Evolutionary conservation across 768 basidiomycete genomes (phyloP), one percentile per base, ranked within the genome.

Genomic region (Trichaptum fuscoviolaceum): DNA sequence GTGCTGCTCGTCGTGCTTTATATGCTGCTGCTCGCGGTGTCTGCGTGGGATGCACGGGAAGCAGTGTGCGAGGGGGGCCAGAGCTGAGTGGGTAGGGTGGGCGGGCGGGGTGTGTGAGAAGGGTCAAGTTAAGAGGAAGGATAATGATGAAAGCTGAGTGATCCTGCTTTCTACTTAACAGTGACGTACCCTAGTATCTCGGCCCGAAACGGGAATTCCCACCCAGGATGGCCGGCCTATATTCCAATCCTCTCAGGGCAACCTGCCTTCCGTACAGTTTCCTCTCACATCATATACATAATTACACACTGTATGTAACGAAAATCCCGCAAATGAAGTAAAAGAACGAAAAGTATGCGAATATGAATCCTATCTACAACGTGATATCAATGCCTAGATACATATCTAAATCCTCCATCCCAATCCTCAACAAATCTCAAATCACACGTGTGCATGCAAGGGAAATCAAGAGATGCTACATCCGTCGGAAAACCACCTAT

Each of bases 401-500:
- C 42, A 52, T 52, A 52, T 52, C 42, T 52, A 52, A 36, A 36
- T 12, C 20, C 42, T 52, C 42, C 42, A 52, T 12, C 20, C 42
- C 3, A 52, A 20, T 20, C 42, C 20, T 30, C 30, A 30, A 30
- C 42, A 20, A 15, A 52, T 52, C 42, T 52, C 42, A 52, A 52
- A 52, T 52, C 42, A 52, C 42, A 52, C 42, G 42, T 52, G 42
- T 52, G 42, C 60, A 52, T 15, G 42, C 20, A 52, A 52, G 42
- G 42, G 34, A 65, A 20, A 35, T 77, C 72, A 83, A 69, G 77
- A 83, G 69, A 90, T 82, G 20, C 82, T 81, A 74, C 90, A 91
- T 57, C 90, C 90, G 70, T 81, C 85, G 69, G 87, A 82, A 74
- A 90, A 91, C 90, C 90, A 91, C 89, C 89, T 91, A 70, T 66